A percentile compares a stretch with the other conserved stretches of the same genome.
Conservation (phyloP, 257 asterid genomes). For the Cynanchum wilfordii region DNA sequence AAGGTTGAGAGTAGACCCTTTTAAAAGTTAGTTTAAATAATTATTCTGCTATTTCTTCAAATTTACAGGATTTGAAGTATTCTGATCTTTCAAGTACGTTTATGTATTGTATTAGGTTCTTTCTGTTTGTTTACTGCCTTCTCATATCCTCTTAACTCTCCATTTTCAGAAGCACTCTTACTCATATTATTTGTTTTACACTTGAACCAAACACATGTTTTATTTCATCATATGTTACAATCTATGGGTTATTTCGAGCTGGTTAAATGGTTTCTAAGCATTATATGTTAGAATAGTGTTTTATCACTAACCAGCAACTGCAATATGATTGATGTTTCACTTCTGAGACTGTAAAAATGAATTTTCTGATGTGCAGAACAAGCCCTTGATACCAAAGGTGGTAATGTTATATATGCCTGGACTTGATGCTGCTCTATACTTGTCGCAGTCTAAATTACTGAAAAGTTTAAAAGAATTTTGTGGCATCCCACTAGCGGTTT, state of each 20-base stretch:
- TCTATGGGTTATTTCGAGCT: neutral
- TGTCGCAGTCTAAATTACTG: conserved; percentile 70
- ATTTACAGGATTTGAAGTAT: neutral
- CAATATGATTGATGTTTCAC: neutral
- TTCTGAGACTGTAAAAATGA: neutral
- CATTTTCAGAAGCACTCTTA: neutral
- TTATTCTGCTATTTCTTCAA: neutral
- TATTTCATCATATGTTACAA: neutral
- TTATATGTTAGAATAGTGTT: neutral
- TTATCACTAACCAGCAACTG: neutral
- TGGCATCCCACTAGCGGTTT: conserved; percentile 83
- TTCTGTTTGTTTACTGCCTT: neutral
- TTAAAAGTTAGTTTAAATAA: neutral
- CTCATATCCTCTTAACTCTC: neutral
- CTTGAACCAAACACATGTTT: neutral
- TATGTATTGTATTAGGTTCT: neutral
- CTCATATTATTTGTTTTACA: neutral
- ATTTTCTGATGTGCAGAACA: conserved; percentile 40
- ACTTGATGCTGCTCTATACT: conserved; percentile 89
- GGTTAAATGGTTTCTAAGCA: neutral
- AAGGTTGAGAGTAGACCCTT: neutral
- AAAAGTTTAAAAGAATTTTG: conserved; percentile 63
- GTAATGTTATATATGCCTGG: conserved; percentile 93
- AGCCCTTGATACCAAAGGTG: conserved; percentile 84
- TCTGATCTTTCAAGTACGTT: neutral